Evolutionary conservation across 108 stramenopile genomes (phyloP).

Genomic region (Cyclostephanos invisitatus): DNA sequence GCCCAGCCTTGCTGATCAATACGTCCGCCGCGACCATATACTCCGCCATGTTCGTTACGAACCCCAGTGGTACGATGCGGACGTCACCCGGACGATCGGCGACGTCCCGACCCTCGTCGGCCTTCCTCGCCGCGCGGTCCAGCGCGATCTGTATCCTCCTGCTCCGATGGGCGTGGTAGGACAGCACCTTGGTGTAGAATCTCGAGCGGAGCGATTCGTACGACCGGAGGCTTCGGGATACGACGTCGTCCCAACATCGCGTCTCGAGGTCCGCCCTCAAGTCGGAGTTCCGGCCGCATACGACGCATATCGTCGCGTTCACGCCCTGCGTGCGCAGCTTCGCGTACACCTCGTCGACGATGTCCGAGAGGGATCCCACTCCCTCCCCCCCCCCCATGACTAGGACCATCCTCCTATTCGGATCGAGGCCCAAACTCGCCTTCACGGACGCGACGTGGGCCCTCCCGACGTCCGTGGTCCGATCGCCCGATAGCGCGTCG

Average conservation of each 20-base stretch:
- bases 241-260: constrained; percentile 69
- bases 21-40: constrained; percentile 96
- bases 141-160: constrained; percentile 44
- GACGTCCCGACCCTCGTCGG: constrained; percentile 40
- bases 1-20: constrained; percentile 94
- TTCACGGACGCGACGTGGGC: constrained; percentile 52
- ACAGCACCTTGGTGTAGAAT: constrained; percentile 20
- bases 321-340: constrained; percentile 58
- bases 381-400: constrained; percentile 98
- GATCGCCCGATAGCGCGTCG: constrained; percentile 61
- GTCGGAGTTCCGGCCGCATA: constrained; percentile 92
- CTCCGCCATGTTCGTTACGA: constrained; percentile 92
- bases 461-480: constrained; percentile 54
- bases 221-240: constrained; percentile 43
- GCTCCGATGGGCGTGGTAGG: constrained; percentile 33
- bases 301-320: constrained; percentile 88
- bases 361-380: constrained; percentile 78
- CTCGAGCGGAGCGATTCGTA: constrained; percentile 40
- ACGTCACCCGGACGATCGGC: constrained; percentile 64
- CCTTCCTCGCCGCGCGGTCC: constrained; percentile 34
- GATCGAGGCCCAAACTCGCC: constrained; percentile 60
- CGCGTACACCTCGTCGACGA: constrained; percentile 76
- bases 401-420: constrained; percentile 70
- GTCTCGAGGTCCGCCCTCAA: constrained; percentile 63
- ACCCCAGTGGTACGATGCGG: constrained; percentile 83